A percentile compares a stretch with the other conserved stretches of the same genome.
phyloP scores from a whole-genome alignment of 1,284 basidiomycete species.

The Fomitopsis betulina region DNA sequence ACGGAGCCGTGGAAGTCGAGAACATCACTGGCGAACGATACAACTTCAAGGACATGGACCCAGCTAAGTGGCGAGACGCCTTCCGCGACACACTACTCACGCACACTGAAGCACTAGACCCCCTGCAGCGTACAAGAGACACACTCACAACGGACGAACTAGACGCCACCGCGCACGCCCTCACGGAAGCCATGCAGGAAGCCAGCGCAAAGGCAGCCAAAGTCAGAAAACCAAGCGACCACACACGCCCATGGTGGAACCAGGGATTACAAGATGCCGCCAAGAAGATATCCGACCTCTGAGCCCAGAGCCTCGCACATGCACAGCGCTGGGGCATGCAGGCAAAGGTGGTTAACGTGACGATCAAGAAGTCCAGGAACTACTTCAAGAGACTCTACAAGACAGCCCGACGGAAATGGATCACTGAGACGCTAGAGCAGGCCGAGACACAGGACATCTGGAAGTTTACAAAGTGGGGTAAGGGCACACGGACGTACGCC shows the following conservation, averaged over 20 bases:
- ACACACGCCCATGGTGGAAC: constrained; percentile 4
- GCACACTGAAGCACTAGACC: not conserved
- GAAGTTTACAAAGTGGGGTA: constrained; percentile 1
- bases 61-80: constrained; percentile 3
- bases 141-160: not conserved
- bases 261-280: not conserved
- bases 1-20: constrained; percentile 1
- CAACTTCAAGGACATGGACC: constrained; percentile 8
- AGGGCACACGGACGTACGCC: not conserved
- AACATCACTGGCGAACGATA: constrained; percentile 4
- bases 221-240: not conserved
- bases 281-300: not conserved
- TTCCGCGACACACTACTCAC: not conserved
- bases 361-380: constrained; percentile 2
- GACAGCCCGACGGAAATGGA: not conserved
- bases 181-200: constrained; percentile 1
- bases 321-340: constrained; percentile 7
- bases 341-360: not conserved
- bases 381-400: constrained; percentile 5
- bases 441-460: not conserved
- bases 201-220: not conserved
- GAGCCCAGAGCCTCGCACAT: constrained; percentile 3
- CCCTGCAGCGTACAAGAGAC: not conserved
- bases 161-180: not conserved
- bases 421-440: not conserved